phyloP scores from a whole-genome alignment of 768 basidiomycete species.

The Phylloporus arenicola region DNA sequence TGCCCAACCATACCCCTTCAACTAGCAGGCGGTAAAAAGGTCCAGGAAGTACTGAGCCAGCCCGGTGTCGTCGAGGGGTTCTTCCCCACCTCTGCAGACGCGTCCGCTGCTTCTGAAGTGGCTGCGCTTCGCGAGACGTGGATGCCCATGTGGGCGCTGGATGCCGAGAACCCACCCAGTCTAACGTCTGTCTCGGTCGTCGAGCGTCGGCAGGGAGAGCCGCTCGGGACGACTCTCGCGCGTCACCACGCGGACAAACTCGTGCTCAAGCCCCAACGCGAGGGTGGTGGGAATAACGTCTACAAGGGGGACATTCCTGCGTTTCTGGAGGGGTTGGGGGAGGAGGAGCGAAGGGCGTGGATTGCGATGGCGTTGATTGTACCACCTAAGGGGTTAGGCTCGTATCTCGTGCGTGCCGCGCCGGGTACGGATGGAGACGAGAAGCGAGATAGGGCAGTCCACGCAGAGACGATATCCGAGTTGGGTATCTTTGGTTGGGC shows the following conservation, averaged over 20 bases:
- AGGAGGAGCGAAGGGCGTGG: slow-evolving; percentile 73
- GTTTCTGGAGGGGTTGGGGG: slow-evolving; percentile 62
- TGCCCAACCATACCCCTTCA: slow-evolving; percentile 89
- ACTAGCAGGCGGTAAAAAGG: slow-evolving; percentile 93
- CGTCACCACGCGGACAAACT: slow-evolving; percentile 41
- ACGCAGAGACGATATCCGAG: slow-evolving; percentile 77
- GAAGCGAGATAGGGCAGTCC: slow-evolving; percentile 32
- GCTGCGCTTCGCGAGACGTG: slow-evolving; percentile 65
- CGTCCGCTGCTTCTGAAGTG: slow-evolving; percentile 23
- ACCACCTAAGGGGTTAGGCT: slow-evolving; percentile 62
- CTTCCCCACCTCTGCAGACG: slow-evolving; percentile 32
- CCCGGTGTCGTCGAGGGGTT: slow-evolving; percentile 72
- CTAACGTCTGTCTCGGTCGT: background rate
- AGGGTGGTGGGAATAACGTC: slow-evolving; percentile 96
- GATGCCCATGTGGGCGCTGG: slow-evolving; percentile 85
- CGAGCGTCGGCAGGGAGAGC: slow-evolving; percentile 4
- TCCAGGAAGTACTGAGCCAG: slow-evolving; percentile 81
- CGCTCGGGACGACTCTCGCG: slow-evolving; percentile 20
- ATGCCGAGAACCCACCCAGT: slow-evolving; percentile 14
- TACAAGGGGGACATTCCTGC: slow-evolving; percentile 78
- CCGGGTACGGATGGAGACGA: slow-evolving; percentile 20
- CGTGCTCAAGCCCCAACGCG: slow-evolving; percentile 96
- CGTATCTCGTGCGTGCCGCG: slow-evolving; percentile 72
- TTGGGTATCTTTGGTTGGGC: slow-evolving; percentile 90
- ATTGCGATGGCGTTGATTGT: slow-evolving; percentile 93